A percentile compares a stretch with the other conserved stretches of the same genome.
Conservation (phyloP, 345 rosid genomes). For the Syzygium aqueum region DNA sequence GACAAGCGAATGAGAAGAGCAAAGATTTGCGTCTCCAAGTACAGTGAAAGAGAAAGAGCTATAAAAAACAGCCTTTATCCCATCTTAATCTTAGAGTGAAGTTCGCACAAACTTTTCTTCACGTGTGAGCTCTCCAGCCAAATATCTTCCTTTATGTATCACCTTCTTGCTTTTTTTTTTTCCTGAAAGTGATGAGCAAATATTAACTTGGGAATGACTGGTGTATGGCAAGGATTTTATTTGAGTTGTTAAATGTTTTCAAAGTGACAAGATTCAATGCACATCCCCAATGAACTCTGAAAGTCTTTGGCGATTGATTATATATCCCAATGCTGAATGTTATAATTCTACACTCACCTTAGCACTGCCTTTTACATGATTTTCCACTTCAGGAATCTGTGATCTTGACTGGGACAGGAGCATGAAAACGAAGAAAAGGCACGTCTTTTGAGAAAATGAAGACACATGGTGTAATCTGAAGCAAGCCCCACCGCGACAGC, state of each 20-base stretch:
- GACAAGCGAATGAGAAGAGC: accelerated
- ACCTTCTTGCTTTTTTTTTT: not conserved
- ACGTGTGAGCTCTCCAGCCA: not conserved
- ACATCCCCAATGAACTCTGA: not conserved
- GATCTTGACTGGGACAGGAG: not conserved
- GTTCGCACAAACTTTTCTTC: not conserved
- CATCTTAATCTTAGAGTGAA: not conserved
- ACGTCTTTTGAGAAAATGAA: accelerated
- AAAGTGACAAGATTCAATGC: not conserved
- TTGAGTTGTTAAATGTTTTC: not conserved
- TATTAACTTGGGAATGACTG: not conserved
- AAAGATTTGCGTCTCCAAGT: not conserved
- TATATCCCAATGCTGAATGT: not conserved
- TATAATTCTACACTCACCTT: not conserved
- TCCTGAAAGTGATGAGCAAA: not conserved
- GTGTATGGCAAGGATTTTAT: not conserved
- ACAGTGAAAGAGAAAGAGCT: not conserved
- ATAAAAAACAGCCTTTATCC: not conserved
- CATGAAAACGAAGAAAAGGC: not conserved
- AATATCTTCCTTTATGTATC: not conserved
- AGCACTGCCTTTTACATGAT: not conserved
- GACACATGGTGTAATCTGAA: not conserved
- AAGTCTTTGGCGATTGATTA: not conserved
- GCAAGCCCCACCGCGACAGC: not conserved
- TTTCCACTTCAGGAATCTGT: not conserved